Percentiles rank a stretch among this genome's conserved stretches.
These are phyloP conservation scores for Tremellales sp. DNA, from an alignment of 1,284 basidiomycete species.

Conservation along the genomic window DNA sequence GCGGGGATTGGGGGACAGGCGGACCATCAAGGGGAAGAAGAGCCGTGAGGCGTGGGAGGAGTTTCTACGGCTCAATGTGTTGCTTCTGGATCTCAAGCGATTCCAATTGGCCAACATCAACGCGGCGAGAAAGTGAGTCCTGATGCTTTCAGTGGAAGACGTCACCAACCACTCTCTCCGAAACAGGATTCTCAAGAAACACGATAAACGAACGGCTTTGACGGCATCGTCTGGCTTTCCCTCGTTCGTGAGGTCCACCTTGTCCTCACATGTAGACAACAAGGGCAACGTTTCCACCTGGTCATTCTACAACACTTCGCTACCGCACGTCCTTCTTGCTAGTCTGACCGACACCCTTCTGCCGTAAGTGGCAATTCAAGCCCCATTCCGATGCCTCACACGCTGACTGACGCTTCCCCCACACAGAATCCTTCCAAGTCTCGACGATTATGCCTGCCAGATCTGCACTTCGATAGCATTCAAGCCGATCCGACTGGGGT, in stretches of 20 bases:
- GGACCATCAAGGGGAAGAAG: constrained; percentile 61
- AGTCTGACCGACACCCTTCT: constrained; percentile 79
- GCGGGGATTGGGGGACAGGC: constrained; percentile 58
- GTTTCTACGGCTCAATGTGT: constrained; percentile 76
- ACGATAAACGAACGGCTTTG: constrained; percentile 69
- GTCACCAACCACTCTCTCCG: not conserved
- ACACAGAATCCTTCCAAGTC: constrained; percentile 46
- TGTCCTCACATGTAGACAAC: constrained; percentile 33
- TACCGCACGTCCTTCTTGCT: constrained; percentile 77
- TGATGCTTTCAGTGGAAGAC: not conserved
- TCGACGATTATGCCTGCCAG: constrained; percentile 64
- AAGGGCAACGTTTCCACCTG: constrained; percentile 45
- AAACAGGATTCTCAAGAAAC: constrained; percentile 77
- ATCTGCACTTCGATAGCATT: constrained; percentile 82
- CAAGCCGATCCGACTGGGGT: constrained; percentile 79
- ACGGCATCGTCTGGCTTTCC: constrained; percentile 52
- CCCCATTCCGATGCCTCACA: not conserved
- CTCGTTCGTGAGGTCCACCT: constrained; percentile 43
- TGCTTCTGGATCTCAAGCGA: constrained; percentile 82
- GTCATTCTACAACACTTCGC: constrained; percentile 54
- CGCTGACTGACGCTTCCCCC: not conserved
- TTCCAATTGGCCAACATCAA: constrained; percentile 83
- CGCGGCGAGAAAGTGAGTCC: constrained; percentile 65
- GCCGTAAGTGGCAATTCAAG: constrained; percentile 52
- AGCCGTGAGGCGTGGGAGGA: constrained; percentile 66